Evolutionary conservation across 2,329 filamentous ascomycete genomes (phyloP).

Genomic region (Graphiopsis chlorocephala): DNA sequence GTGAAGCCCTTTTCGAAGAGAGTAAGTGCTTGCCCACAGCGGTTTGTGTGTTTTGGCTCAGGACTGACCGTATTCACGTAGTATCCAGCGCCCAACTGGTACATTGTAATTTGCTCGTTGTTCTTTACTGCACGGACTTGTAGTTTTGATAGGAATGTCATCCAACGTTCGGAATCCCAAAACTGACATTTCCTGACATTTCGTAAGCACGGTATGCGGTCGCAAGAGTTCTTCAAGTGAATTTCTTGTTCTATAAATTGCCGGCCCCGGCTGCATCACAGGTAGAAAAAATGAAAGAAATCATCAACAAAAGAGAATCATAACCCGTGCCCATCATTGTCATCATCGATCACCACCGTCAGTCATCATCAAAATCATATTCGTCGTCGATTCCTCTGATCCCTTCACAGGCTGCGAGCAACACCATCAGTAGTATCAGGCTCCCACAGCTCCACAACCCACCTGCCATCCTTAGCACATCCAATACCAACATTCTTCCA

Average conservation of each 20-base stretch:
- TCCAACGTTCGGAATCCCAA: neutral
- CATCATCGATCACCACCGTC: neutral
- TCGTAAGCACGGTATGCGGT: neutral
- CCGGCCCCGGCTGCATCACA: neutral
- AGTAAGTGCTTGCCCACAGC: neutral
- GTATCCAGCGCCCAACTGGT: neutral
- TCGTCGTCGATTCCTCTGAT: neutral
- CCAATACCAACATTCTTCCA: conserved; percentile 19
- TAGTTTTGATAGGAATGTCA: neutral
- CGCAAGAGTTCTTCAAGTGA: neutral
- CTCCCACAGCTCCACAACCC: conserved; percentile 20
- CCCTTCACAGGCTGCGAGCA: neutral
- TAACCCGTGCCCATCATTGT: neutral
- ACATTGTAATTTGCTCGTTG: neutral
- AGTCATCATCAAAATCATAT: neutral
- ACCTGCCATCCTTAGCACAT: conserved; percentile 18
- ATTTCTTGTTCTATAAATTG: neutral
- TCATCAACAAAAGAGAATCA: neutral
- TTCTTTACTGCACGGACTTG: neutral
- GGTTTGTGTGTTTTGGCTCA: neutral
- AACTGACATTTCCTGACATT: neutral
- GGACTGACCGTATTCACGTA: neutral
- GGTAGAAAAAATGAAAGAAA: neutral
- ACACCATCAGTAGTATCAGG: neutral
- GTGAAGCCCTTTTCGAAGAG: neutral